Evolutionary conservation across 331 rosid genomes (phyloP).

Genomic region (Pyrus hybrid): DNA sequence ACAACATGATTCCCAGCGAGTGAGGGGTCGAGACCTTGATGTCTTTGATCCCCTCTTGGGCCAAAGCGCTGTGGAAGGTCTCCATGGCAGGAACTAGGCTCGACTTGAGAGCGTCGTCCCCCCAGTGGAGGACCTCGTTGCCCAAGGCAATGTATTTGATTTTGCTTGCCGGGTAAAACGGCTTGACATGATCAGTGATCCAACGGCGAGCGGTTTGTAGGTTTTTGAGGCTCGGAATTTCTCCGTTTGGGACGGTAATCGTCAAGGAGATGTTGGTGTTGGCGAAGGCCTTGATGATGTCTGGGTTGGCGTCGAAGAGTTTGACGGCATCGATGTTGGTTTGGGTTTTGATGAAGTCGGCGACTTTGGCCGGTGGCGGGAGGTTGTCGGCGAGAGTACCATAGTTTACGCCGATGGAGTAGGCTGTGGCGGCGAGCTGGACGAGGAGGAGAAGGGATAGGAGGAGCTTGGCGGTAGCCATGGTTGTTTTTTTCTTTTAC

Average conservation of each 20-base stretch:
- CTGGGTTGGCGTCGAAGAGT: slow-evolving; percentile 69
- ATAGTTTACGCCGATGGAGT: slow-evolving; percentile 75
- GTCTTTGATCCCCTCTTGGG: slow-evolving; percentile 45
- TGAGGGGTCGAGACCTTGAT: slow-evolving; percentile 81
- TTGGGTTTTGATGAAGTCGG: slow-evolving; percentile 45
- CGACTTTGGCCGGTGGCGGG: slow-evolving; percentile 56
- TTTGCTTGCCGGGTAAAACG: slow-evolving; percentile 53
- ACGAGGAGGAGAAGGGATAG: slow-evolving; percentile 31
- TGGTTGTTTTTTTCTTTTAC: background rate
- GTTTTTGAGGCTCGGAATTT: slow-evolving; percentile 25
- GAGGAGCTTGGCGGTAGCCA: background rate
- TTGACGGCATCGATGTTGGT: slow-evolving; percentile 60
- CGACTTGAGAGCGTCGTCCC: slow-evolving; percentile 27
- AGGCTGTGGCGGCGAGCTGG: slow-evolving; percentile 25
- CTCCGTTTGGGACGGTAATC: slow-evolving; percentile 70
- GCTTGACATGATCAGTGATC: slow-evolving; percentile 40
- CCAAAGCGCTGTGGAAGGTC: slow-evolving; percentile 48
- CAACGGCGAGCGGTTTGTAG: slow-evolving; percentile 41
- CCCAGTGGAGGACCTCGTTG: slow-evolving; percentile 67
- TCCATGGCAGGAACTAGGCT: slow-evolving; percentile 75
- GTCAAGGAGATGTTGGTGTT: slow-evolving; percentile 56
- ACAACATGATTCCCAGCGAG: slow-evolving; percentile 51
- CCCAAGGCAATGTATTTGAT: slow-evolving; percentile 70
- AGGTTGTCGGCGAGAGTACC: slow-evolving; percentile 82
- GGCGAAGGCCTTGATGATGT: slow-evolving; percentile 76